Evolutionary conservation across 2,329 filamentous ascomycete genomes (phyloP).

Genomic region (Pezicula neosporulosa): DNA sequence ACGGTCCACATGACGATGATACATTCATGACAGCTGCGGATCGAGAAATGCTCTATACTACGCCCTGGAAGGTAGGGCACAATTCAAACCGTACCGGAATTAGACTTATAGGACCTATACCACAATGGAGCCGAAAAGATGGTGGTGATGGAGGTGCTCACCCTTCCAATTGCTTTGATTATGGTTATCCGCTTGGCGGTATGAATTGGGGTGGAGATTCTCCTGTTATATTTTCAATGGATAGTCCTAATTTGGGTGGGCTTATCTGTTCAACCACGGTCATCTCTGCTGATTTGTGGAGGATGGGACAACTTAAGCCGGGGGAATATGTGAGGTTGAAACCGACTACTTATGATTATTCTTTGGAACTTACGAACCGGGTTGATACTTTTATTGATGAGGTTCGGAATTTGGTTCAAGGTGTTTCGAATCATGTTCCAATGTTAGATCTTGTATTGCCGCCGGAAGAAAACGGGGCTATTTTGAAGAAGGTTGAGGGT

Average conservation of each 20-base stretch:
- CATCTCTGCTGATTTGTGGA: constrained; percentile 56
- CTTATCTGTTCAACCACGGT: constrained; percentile 55
- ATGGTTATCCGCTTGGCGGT: constrained; percentile 53
- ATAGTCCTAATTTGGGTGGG: constrained; percentile 58
- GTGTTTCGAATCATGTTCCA: constrained; percentile 2
- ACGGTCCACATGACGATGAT: constrained; percentile 30
- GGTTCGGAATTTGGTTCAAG: constrained; percentile 22
- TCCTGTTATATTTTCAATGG: constrained; percentile 54
- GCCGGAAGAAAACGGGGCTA: constrained; percentile 5
- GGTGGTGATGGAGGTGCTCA: constrained; percentile 63
- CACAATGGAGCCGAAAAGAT: constrained; percentile 53
- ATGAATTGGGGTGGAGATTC: constrained; percentile 61
- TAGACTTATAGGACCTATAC: constrained; percentile 53
- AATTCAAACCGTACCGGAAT: constrained; percentile 59
- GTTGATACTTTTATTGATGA: constrained; percentile 39
- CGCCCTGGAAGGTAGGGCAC: constrained; percentile 57
- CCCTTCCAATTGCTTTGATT: constrained; percentile 55
- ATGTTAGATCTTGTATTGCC: constrained; percentile 10
- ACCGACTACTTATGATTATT: constrained; percentile 47
- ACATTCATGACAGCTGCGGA: constrained; percentile 38
- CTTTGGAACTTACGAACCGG: constrained; percentile 38
- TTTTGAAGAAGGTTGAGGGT: constrained; percentile 8
- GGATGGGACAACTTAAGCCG: constrained; percentile 57
- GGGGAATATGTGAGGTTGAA: constrained; percentile 51
- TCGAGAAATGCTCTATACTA: constrained; percentile 53